Evolutionary conservation across 2,329 filamentous ascomycete species (phyloP).

Genomic region (Colletotrichum lupini): DNA sequence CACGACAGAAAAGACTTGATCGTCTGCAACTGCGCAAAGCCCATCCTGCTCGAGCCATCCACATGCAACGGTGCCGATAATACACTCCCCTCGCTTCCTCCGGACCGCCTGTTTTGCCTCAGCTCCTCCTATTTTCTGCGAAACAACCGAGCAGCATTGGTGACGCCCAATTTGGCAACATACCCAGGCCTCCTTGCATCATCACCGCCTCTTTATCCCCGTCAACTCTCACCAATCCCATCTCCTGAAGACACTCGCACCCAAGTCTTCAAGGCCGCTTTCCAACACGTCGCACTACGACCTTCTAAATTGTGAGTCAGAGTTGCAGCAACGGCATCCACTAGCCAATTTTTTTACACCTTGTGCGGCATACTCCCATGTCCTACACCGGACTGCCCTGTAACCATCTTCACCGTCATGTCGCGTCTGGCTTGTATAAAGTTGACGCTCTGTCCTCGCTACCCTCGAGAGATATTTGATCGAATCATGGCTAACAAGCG

Average conservation of each 20-base stretch:
- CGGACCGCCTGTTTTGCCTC: constrained; percentile 39
- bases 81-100: constrained; percentile 41
- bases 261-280: constrained; percentile 22
- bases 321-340: constrained; percentile 33
- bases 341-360: constrained; percentile 28
- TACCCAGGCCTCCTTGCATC: constrained; percentile 39
- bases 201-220: constrained; percentile 36
- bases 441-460: constrained; percentile 36
- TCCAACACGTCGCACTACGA: constrained; percentile 35
- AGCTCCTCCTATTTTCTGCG: constrained; percentile 41
- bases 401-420: constrained; percentile 37
- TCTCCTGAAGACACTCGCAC: constrained; percentile 13
- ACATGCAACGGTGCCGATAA: constrained; percentile 38
- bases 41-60: constrained; percentile 20
- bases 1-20: not conserved
- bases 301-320: constrained; percentile 37
- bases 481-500: constrained; percentile 33
- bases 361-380: constrained; percentile 15
- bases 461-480: constrained; percentile 10
- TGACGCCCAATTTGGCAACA: constrained; percentile 47
- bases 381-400: constrained; percentile 1
- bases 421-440: constrained; percentile 42
- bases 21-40: constrained; percentile 26
- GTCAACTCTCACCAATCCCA: constrained; percentile 34
- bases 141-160: constrained; percentile 49